Conservation (phyloP, 2,329 filamentous ascomycete genomes). For the Lecanicillium sp. region DNA sequence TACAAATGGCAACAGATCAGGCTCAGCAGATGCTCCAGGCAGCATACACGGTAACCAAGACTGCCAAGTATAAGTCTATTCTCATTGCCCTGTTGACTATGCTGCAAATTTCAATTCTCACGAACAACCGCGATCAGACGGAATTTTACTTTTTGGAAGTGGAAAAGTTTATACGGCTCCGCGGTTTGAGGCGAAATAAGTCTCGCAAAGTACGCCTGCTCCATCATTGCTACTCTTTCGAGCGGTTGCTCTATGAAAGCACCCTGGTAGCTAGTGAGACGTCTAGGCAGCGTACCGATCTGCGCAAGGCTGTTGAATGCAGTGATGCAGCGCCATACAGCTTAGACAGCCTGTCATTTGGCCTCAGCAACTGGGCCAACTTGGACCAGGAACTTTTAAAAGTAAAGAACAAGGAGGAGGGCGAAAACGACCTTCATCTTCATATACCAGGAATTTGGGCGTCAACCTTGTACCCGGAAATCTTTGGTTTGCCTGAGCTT, state of each 20-base stretch:
- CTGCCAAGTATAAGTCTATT: slow-evolving; percentile 31
- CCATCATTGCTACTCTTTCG: slow-evolving; percentile 33
- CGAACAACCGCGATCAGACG: slow-evolving; percentile 23
- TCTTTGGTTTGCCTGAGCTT: slow-evolving; percentile 30
- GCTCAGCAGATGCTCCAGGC: slow-evolving; percentile 20
- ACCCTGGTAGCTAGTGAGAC: slow-evolving; percentile 17
- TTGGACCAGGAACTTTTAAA: slow-evolving; percentile 22
- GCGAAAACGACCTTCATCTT: slow-evolving; percentile 31
- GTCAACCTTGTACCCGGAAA: slow-evolving; percentile 30
- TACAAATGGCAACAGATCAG: slow-evolving; percentile 20
- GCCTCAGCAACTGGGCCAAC: slow-evolving; percentile 19
- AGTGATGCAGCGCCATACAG: slow-evolving; percentile 7
- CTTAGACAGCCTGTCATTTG: slow-evolving; percentile 24
- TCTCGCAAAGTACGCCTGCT: slow-evolving; percentile 32
- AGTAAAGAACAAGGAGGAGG: slow-evolving; percentile 24
- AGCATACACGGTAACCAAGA: slow-evolving; percentile 23
- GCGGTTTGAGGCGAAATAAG: slow-evolving; percentile 26
- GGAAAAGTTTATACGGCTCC: slow-evolving; percentile 29
- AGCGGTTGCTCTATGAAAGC: slow-evolving; percentile 31
- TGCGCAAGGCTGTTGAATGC: slow-evolving; percentile 11
- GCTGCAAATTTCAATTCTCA: slow-evolving; percentile 26
- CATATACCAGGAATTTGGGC: slow-evolving; percentile 26
- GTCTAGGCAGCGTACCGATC: slow-evolving; percentile 11
- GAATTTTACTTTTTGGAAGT: slow-evolving; percentile 30
- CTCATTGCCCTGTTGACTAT: slow-evolving; percentile 33